Percentiles rank a stretch among this genome's conserved stretches.
phyloP scores from a whole-genome alignment of 2,329 filamentous ascomycete species.

The Septoria linicola region DNA sequence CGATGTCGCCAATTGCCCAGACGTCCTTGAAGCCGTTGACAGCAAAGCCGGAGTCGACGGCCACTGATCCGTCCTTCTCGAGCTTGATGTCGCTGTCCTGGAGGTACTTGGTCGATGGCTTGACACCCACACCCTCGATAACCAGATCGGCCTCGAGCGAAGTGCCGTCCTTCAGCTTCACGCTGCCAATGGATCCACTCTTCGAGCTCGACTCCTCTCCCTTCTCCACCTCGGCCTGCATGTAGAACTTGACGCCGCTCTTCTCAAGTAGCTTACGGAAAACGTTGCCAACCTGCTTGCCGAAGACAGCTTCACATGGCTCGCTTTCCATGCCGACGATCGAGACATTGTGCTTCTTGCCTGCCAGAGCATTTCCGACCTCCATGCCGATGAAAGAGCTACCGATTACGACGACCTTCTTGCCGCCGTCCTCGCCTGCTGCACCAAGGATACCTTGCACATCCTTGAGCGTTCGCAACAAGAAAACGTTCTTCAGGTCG shows the following conservation, averaged over 20 bases:
- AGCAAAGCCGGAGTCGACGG: conserved; percentile 75
- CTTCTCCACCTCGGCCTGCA: conserved; percentile 78
- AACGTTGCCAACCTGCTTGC: conserved; percentile 73
- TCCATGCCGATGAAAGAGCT: conserved; percentile 99
- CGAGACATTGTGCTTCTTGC: conserved; percentile 77
- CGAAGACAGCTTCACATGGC: conserved; percentile 84
- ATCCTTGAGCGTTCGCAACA: conserved; percentile 74
- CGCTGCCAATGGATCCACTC: conserved; percentile 70
- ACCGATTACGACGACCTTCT: conserved; percentile 90
- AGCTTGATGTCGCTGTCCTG: conserved; percentile 70
- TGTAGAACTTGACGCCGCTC: conserved; percentile 84
- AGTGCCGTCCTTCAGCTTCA: conserved; percentile 83
- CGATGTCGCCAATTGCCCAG: conserved; percentile 92
- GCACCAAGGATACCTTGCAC: conserved; percentile 73
- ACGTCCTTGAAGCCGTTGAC: conserved; percentile 77
- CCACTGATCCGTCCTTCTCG: conserved; percentile 80
- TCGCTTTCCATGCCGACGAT: conserved; percentile 85
- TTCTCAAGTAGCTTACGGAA: conserved; percentile 78
- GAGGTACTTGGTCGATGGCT: conserved; percentile 80
- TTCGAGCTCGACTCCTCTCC: conserved; percentile 70
- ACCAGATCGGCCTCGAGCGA: conserved; percentile 83
- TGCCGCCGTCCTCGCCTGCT: conserved; percentile 73
- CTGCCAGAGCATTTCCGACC: conserved; percentile 74
- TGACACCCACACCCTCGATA: conserved; percentile 85
- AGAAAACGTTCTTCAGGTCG: conserved; percentile 81